Base-by-base conservation (phyloP, 768 basidiomycete species). In the Rhodotorula babjevae region DNA sequence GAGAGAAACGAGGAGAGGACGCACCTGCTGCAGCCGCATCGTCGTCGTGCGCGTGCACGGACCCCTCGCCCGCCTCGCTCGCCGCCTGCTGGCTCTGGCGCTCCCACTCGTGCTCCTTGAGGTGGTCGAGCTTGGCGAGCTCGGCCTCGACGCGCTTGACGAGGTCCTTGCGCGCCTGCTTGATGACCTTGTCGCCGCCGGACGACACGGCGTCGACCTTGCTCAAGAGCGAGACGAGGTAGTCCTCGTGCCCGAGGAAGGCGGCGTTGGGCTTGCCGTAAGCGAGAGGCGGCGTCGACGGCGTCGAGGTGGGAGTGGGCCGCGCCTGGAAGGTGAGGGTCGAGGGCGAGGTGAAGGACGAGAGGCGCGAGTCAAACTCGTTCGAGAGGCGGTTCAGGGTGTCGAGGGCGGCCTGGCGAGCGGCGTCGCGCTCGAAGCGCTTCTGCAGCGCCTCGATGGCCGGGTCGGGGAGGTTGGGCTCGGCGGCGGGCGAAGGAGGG, bases 321-420 rank as follows among this genome's bases (percentile, higher is more conserved):
- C 42, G 57, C 47, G 52, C 61, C 67, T 50, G 86, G 69, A 84
- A 83, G 23, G 78, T 75, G 62, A 77, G 56, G 9, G 42, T 19
- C 15, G 69, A 44, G 19, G 76, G 76, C 16, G 53, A 9, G 46
- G 55, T 31, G 81, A 88, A 88, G 31, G 76, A 71, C 12, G 77
- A 68, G 71, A 83, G 83, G 50, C 85, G 79, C 12, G 78, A 60
- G 19, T 84, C 78, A 79, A 88, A 88, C 77, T 84, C 79, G 12
- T 79, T 63, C 47, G 82, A 77, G 65, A 87, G 77, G 33, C 79
- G 60, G 53, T 81, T 72, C 76, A 88, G 83, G 33, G 82, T 67
- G 36, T 73, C 73, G 60, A 86, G 81, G 2, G 87, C 55, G 55
- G 42, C 14, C 18, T 44, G 66, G 33, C 70, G 74, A 23, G 46